A percentile compares a stretch with the other conserved stretches of the same genome.
Evolutionary conservation across 2,329 filamentous ascomycete species (phyloP).

Genomic region (Microdochium nivale): DNA sequence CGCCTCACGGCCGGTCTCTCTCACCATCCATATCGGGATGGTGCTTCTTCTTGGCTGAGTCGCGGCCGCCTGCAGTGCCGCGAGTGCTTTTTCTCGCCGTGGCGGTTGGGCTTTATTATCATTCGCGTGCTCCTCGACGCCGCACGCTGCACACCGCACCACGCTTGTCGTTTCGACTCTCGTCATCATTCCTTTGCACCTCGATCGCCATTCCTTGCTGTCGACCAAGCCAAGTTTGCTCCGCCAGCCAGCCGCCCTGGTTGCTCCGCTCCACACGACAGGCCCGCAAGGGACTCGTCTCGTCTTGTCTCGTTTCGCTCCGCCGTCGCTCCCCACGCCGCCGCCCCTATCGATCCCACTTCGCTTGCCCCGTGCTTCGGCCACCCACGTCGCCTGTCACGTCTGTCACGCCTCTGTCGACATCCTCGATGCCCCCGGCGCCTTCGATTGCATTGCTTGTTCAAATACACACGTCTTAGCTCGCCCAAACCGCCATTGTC

Average conservation of each 20-base stretch:
- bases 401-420: neutral
- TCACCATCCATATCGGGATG: neutral
- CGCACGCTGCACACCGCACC: too few relatives aligned
- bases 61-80: neutral
- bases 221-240: too few relatives aligned
- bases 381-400: neutral
- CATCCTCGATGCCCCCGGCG: too few relatives aligned
- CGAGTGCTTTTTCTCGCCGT: too few relatives aligned
- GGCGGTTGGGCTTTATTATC: neutral
- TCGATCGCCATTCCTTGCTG: too few relatives aligned
- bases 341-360: neutral
- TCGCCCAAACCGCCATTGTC: too few relatives aligned
- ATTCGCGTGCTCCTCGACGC: too few relatives aligned
- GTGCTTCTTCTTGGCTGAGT: neutral
- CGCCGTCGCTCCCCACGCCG: neutral
- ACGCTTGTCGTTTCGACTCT: too few relatives aligned
- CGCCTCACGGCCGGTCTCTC: neutral
- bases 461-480: too few relatives aligned
- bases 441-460: too few relatives aligned
- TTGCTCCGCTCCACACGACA: neutral
- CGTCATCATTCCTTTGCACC: too few relatives aligned
- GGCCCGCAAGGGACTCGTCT: constrained; percentile 1
- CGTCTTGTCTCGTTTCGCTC: neutral
- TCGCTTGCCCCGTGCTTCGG: neutral
- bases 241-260: neutral